These are phyloP conservation scores for Isochrysis galbana DNA, from an alignment of 78 protist genomes.

Conservation along the genomic window DNA sequence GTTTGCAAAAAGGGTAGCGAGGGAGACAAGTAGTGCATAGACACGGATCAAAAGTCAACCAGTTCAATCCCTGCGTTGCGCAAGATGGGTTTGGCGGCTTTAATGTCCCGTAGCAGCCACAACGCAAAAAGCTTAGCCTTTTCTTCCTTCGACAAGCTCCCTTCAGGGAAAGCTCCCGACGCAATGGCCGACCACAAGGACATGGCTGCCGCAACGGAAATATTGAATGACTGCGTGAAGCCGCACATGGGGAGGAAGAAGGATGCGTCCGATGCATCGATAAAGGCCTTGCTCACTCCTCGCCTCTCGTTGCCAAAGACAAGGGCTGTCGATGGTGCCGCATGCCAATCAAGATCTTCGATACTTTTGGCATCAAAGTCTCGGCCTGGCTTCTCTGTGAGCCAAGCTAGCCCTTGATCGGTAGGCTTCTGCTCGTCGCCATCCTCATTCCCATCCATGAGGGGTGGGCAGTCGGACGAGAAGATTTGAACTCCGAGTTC, in stretches of 20 bases:
- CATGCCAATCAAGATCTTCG: not conserved
- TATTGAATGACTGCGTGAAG: constrained; percentile 1
- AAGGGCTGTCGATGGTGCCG: not conserved
- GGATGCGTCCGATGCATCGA: not conserved
- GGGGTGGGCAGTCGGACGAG: not conserved
- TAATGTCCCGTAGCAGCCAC: constrained; percentile 15
- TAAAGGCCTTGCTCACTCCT: not conserved
- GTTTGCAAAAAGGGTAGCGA: too few relatives aligned
- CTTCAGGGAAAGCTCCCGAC: not conserved
- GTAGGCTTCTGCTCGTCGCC: not conserved
- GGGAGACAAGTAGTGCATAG: too few relatives aligned
- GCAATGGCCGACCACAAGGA: not conserved
- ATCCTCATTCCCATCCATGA: not conserved
- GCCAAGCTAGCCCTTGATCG: not conserved
- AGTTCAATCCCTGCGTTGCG: not conserved
- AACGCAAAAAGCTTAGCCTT: not conserved
- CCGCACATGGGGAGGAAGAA: not conserved
- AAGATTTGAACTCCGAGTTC: not conserved
- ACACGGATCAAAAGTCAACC: not conserved
- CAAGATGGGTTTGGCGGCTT: not conserved
- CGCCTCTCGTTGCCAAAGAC: constrained; percentile 23
- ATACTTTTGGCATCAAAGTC: not conserved
- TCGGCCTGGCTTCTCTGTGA: not conserved
- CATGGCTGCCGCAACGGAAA: not conserved
- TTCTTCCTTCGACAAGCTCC: not conserved